Evolutionary conservation across 148 eudicot species (phyloP).

Genomic region (Nepenthes mirabilis): DNA sequence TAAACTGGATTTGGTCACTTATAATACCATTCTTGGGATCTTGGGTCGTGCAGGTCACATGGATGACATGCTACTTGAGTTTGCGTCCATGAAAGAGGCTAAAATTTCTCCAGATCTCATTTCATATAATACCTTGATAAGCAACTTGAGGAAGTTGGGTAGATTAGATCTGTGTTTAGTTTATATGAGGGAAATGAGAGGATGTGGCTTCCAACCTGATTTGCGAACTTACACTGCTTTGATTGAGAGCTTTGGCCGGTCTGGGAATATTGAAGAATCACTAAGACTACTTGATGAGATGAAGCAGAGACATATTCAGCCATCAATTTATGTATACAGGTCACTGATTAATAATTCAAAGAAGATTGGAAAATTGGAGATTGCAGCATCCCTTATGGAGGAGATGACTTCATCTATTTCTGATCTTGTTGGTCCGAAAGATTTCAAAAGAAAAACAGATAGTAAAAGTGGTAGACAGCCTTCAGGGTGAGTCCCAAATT

Average conservation of each 20-base stretch:
- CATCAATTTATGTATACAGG: constrained; percentile 64
- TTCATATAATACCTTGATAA: constrained; percentile 67
- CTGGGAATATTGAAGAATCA: constrained; percentile 59
- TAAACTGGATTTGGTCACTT: constrained; percentile 69
- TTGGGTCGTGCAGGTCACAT: constrained; percentile 56
- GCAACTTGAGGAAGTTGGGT: constrained; percentile 51
- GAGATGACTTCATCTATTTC: constrained; percentile 53
- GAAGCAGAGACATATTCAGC: constrained; percentile 40
- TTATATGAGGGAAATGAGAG: constrained; percentile 44
- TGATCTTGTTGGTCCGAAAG: constrained; percentile 57
- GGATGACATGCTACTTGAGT: constrained; percentile 63
- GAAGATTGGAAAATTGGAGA: constrained; percentile 51
- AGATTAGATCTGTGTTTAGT: constrained; percentile 41
- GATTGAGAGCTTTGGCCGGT: constrained; percentile 71
- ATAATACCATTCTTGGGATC: constrained; percentile 57
- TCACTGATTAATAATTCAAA: constrained; percentile 52
- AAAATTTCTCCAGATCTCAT: constrained; percentile 50
- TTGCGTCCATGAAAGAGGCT: constrained; percentile 50
- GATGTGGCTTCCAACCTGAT: constrained; percentile 52
- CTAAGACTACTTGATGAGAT: constrained; percentile 56
- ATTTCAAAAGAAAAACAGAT: constrained; percentile 34
- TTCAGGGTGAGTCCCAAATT: not conserved
- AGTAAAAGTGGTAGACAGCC: not conserved
- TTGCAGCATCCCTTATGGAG: constrained; percentile 31
- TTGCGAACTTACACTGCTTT: constrained; percentile 62